These are phyloP conservation scores for Beauveria sp. DNA, from an alignment of 2,329 filamentous ascomycete genomes.

Conservation along the genomic window DNA sequence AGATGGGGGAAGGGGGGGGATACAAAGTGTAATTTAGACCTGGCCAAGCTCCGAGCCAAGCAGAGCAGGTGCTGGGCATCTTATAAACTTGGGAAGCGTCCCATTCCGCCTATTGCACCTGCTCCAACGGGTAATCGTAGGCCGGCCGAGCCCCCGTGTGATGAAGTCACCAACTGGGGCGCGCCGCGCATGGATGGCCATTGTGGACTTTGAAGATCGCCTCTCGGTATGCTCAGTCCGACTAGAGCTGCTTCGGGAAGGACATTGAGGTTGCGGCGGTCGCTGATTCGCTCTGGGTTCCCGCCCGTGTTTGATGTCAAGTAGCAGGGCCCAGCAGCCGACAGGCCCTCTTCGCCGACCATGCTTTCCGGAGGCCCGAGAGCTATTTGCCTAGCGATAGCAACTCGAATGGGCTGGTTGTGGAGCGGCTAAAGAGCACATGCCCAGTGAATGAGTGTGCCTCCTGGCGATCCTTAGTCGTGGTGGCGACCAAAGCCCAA, in stretches of 20 bases:
- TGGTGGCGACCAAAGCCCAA: background rate
- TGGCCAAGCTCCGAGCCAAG: background rate
- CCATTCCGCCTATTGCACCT: background rate
- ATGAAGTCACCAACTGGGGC: constrained; percentile 1
- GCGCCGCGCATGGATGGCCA: background rate
- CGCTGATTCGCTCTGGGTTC: background rate
- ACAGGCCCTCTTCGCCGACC: background rate
- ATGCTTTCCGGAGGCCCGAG: background rate
- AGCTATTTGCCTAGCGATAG: background rate
- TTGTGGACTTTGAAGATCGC: background rate
- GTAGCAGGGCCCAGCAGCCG: background rate
- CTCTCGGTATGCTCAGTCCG: background rate
- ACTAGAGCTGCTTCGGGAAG: constrained; percentile 5
- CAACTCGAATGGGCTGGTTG: background rate
- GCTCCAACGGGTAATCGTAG: background rate
- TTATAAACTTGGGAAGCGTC: background rate
- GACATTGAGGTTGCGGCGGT: background rate
- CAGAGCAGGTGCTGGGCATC: background rate
- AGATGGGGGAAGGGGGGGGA: background rate
- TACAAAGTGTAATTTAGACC: background rate
- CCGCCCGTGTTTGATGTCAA: background rate
- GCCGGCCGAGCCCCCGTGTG: background rate
- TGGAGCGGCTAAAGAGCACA: background rate
- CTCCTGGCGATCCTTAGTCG: background rate
- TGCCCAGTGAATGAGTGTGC: background rate